Conservation (phyloP, 1,284 basidiomycete genomes). For the Ganoderma lingzhi region DNA sequence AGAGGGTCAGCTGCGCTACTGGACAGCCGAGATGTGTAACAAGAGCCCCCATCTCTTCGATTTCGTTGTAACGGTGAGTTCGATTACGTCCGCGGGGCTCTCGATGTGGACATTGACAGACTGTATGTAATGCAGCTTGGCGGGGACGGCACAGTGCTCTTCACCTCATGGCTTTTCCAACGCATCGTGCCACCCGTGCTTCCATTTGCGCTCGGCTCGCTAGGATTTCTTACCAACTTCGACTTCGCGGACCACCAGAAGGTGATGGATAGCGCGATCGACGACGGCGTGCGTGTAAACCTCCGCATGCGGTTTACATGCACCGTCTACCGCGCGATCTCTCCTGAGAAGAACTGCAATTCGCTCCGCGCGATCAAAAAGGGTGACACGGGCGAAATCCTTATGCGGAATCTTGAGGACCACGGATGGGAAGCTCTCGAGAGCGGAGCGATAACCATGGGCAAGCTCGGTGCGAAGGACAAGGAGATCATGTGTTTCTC, state of each 20-base stretch:
- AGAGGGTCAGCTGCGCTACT: conserved; percentile 95
- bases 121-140: conserved; percentile 72
- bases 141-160: conserved; percentile 98
- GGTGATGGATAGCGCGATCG: conserved; percentile 91
- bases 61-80: conserved; percentile 93
- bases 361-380: conserved; percentile 88
- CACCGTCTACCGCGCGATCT: conserved; percentile 93
- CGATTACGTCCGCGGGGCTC: not conserved
- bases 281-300: conserved; percentile 96
- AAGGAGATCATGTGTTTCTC: conserved; percentile 99
- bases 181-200: conserved; percentile 97
- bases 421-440: conserved; percentile 96
- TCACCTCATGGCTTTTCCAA: conserved; percentile 99
- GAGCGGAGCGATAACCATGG: conserved; percentile 57
- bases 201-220: conserved; percentile 96
- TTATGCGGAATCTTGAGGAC: conserved; percentile 90
- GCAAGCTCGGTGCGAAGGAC: conserved; percentile 72
- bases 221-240: conserved; percentile 99
- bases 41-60: conserved; percentile 94
- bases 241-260: conserved; percentile 90
- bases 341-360: conserved; percentile 68
- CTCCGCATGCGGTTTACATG: conserved; percentile 99
- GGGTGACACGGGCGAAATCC: conserved; percentile 91
- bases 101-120: conserved; percentile 9
- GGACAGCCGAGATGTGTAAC: conserved; percentile 97